A percentile compares a stretch with the other conserved stretches of the same genome.
phyloP scores from a whole-genome alignment of 257 asterid genomes.

The Solanum chmielewskii region DNA sequence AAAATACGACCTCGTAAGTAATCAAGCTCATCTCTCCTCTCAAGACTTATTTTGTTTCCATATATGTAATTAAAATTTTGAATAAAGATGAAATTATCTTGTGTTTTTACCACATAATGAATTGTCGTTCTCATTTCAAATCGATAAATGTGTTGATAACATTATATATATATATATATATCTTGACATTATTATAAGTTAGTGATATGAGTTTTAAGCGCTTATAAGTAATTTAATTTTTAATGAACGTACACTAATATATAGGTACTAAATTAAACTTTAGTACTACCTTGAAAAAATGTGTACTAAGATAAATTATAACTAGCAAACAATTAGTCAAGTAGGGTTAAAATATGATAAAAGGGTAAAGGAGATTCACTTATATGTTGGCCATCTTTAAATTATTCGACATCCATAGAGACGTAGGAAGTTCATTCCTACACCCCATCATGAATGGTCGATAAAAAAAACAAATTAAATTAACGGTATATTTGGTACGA shows the following conservation, averaged over 20 bases:
- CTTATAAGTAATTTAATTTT: not conserved
- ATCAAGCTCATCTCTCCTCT: not conserved
- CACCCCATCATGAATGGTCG: constrained; percentile 35
- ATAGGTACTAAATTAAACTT: not conserved
- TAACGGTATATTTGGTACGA: not conserved
- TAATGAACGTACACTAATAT: not conserved
- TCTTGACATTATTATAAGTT: not conserved
- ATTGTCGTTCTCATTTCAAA: not conserved
- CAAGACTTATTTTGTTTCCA: not conserved
- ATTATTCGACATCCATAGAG: constrained; percentile 20
- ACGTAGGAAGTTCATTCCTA: constrained; percentile 14
- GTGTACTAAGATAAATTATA: not conserved
- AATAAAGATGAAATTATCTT: not conserved
- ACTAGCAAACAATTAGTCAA: not conserved
- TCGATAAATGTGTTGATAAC: not conserved
- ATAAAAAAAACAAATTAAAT: not conserved
- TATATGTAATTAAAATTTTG: not conserved
- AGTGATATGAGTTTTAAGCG: not conserved
- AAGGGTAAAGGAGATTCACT: not conserved
- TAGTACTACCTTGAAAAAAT: not conserved
- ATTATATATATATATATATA: too few species aligned
- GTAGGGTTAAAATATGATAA: not conserved
- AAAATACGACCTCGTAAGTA: not conserved
- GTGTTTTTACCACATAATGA: too few species aligned
- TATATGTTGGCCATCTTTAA: constrained; percentile 2